Evolutionary conservation across 139 green algal genomes (phyloP), one percentile per base, ranked within the genome.

Genomic region (Coelastrella sp.): DNA sequence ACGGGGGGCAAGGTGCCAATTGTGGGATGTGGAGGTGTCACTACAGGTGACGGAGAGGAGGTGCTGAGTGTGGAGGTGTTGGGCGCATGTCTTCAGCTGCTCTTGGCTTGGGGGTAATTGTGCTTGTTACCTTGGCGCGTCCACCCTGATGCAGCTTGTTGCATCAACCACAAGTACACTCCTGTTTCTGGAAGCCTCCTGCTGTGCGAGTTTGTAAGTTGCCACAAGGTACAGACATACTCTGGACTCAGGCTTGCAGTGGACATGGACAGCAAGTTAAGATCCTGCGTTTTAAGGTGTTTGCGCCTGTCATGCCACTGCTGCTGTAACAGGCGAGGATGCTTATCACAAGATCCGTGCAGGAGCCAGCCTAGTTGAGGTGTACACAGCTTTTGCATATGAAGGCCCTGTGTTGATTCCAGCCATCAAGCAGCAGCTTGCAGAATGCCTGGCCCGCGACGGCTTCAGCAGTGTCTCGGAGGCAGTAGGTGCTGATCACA

Each of bases 281-380:
- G 35, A 49, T 49, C 35, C 35, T 49, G 35, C 35, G 35, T 49
- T 5, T 3, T 49, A 49, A 49, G 35, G 35, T 49, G 35, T 49
- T 49, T 70, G 63, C 12, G 15, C 63, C 15, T 70, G 68, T 76
- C 7, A 11, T 11, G 7, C 8, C 68, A 24, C 24, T 25, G 17
- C 19, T 8, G 24, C n/a, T 76, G 68, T 24, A 27, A 68, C 68
- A 88, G 98, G 98, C 6, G 92, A 94, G 82, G 96, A 99, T 89
- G 98, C 98, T 0, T 99, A 99, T 88, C 56, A 82, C 8, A 99
- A 99, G 91, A 99, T 99, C 57, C 84, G 96, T 0, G 98, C 98
- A 74, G 97, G 98, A 7, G 98, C 98, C 6, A 97, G 92, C 25
- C 92, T 99, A 59, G 97, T 99, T 56, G 96, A 99, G 94, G 84